These are phyloP conservation scores for Brettanomyces sp. DNA, from an alignment of 805 yeast species.

Conservation along the genomic window DNA sequence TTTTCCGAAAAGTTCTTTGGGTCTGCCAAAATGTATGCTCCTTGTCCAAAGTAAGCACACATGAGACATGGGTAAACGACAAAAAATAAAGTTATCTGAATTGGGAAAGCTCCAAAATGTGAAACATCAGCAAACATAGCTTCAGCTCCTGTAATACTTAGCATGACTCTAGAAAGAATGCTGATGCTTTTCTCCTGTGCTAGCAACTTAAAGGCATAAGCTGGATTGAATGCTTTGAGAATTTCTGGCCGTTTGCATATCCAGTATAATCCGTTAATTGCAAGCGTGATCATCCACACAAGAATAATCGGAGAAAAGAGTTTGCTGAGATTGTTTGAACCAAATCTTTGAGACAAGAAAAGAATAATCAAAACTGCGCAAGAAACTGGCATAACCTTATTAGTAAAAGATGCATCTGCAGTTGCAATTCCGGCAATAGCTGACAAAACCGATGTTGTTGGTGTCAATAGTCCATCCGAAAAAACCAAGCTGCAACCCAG, in stretches of 20 bases:
- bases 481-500: conserved; percentile 48
- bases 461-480: conserved; percentile 54
- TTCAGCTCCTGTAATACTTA: conserved; percentile 50
- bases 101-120: conserved; percentile 41
- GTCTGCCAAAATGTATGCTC: conserved; percentile 34
- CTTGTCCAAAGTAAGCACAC: conserved; percentile 50
- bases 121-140: conserved; percentile 61
- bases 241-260: conserved; percentile 34
- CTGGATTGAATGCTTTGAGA: conserved; percentile 41
- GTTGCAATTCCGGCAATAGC: conserved; percentile 49
- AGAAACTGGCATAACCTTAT: conserved; percentile 38
- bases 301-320: conserved; percentile 47
- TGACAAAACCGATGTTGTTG: conserved; percentile 52
- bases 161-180: conserved; percentile 41
- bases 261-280: conserved; percentile 37
- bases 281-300: conserved; percentile 39
- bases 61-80: conserved; percentile 46
- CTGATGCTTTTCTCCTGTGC: conserved; percentile 27
- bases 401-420: conserved; percentile 35
- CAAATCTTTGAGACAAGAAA: conserved; percentile 39
- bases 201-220: conserved; percentile 39
- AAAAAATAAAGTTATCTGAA: conserved; percentile 35
- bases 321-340: conserved; percentile 39
- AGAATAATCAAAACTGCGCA: conserved; percentile 36
- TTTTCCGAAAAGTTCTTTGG: conserved; percentile 30